A percentile compares a stretch with the other conserved stretches of the same genome.
Evolutionary conservation across 176 grass and related monocot species (phyloP).

Genomic region (Eragrostis curvula): DNA sequence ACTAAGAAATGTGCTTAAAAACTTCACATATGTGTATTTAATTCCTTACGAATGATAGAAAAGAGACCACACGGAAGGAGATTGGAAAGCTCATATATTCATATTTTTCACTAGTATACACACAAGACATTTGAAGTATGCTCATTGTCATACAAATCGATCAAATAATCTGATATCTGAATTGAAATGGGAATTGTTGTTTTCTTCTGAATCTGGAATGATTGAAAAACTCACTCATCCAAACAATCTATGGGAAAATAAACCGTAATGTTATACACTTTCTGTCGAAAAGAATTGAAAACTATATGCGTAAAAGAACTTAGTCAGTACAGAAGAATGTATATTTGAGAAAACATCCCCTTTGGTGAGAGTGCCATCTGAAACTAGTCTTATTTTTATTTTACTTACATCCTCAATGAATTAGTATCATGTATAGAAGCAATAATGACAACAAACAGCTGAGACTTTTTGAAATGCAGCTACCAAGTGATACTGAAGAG

Average conservation of each 20-base stretch:
- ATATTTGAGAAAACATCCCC: neutral
- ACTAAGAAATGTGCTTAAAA: neutral
- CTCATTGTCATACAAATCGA: too few species aligned
- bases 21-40: neutral
- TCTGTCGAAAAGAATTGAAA: neutral
- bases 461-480: conserved; percentile 23
- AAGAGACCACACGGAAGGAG: neutral
- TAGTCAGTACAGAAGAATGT: neutral
- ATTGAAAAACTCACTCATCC: neutral
- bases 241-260: neutral
- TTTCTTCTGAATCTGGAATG: neutral
- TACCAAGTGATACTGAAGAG: conserved; percentile 21
- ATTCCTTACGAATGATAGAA: neutral
- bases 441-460: neutral
- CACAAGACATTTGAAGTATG: neutral
- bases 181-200: neutral
- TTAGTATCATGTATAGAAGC: conserved; percentile 24
- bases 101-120: neutral
- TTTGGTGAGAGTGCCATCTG: neutral
- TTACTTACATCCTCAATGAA: neutral
- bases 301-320: neutral
- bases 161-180: too few species aligned
- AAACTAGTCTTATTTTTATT: conserved; percentile 2
- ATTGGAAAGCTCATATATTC: neutral
- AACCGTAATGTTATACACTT: neutral